Evolutionary conservation across 108 stramenopile genomes (phyloP), one percentile per base, ranked within the genome.

Genomic region (Fistulifera solaris): DNA sequence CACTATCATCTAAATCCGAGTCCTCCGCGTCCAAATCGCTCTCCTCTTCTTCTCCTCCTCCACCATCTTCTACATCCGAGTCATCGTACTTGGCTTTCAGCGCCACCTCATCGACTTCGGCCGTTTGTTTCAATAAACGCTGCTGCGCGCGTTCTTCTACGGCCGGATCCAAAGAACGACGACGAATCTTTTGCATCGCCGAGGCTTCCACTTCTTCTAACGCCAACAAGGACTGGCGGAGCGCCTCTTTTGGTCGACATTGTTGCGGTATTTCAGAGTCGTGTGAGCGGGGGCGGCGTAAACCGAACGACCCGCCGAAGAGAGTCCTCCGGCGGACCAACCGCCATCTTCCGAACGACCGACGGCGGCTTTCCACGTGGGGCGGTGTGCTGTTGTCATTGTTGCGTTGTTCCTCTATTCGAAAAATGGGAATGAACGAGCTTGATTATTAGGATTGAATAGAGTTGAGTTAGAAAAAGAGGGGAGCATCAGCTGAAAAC

Each of bases 321-420:
- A 15, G 19, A 72, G 70, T 27, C 93, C 93, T 42, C 88, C 90
- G 26, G 81, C 63, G 40, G 59, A 59, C 87, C 89, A 93, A 45
- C 85, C 85, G 40, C 91, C 94, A 55, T 82, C 87, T 46, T 87
- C 66, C 61, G 86, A 77, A 38, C 72, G 68, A 38, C 87, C 94
- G 18, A 89, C 87, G 39, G 94, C 94, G 19, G 94, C 85, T 67
- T 93, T 96, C 88, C 87, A 93, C 8, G 91, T 93, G 50, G 94
- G 91, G 52, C 90, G 62, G 66, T 95, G 94, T 61, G 91, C 89
- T 22, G 89, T 90, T 23, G 89, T 88, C 89, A 94, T 90, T 17
- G 19, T 11, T 17, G 40, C 14, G 44, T 21, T 45, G 44, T 21
- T 45, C 7, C 44, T 45, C 7, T 35, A 8, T 35, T 35, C 3